A percentile compares a stretch with the other conserved stretches of the same genome.
These are phyloP conservation scores for Lagenidium sp. DNA, from an alignment of 352 stramenopile genomes.

Conservation along the genomic window DNA sequence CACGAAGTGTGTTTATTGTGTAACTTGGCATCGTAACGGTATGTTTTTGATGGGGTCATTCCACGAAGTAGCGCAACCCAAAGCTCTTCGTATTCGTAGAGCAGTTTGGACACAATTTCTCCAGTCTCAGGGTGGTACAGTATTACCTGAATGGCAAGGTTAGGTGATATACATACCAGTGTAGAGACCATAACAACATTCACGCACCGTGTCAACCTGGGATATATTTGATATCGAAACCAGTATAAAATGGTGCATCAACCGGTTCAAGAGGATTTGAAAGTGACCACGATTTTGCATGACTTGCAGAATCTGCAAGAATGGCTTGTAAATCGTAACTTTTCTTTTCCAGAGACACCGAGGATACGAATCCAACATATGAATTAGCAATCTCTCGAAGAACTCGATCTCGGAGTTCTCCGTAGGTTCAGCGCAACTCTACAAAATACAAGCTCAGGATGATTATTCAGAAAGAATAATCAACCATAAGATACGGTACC, in stretches of 20 bases:
- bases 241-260: slow-evolving; percentile 51
- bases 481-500: slow-evolving; percentile 9
- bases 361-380: slow-evolving; percentile 54
- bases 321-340: slow-evolving; percentile 35
- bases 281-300: slow-evolving; percentile 24
- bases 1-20: no score
- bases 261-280: slow-evolving; percentile 32
- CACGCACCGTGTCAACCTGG: slow-evolving; percentile 29
- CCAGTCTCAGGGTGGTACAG: slow-evolving; percentile 77
- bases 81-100: slow-evolving; percentile 72
- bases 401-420: slow-evolving; percentile 44
- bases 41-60: no score
- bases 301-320: slow-evolving; percentile 32
- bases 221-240: slow-evolving; percentile 61
- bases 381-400: slow-evolving; percentile 42
- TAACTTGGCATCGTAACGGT: no score
- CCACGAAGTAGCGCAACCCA: slow-evolving; percentile 42
- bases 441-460: neutral
- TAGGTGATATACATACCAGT: neutral
- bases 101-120: slow-evolving; percentile 49
- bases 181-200: neutral
- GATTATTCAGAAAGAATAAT: no score
- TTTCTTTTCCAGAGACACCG: slow-evolving; percentile 57
- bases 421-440: slow-evolving; percentile 3
- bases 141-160: slow-evolving; percentile 16